These are phyloP conservation scores for Coniella lustricola DNA, from an alignment of 2,329 filamentous ascomycete genomes.

Conservation along the genomic window DNA sequence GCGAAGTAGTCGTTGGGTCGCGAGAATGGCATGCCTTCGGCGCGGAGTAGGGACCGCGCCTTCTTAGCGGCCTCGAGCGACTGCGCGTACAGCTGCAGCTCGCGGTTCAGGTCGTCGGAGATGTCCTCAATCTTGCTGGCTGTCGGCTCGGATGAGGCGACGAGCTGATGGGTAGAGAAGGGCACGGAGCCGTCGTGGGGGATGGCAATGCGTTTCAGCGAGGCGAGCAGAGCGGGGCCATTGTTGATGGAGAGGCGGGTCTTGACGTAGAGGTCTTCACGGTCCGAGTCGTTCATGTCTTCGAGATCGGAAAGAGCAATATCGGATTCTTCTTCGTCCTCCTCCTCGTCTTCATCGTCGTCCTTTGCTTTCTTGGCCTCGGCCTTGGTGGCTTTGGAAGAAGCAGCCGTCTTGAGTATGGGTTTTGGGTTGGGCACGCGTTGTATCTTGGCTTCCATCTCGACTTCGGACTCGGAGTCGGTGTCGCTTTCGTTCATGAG, in stretches of 20 bases:
- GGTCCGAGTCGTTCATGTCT: constrained; percentile 61
- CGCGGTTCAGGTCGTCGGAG: constrained; percentile 85
- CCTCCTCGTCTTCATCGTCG: constrained; percentile 53
- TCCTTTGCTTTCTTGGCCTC: constrained; percentile 29
- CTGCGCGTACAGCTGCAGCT: constrained; percentile 90
- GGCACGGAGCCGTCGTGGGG: constrained; percentile 59
- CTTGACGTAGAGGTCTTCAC: constrained; percentile 80
- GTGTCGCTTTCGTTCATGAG: constrained; percentile 53
- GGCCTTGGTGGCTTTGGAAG: constrained; percentile 32
- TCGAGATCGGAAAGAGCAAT: constrained; percentile 81
- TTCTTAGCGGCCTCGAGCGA: constrained; percentile 70
- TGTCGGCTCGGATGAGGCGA: constrained; percentile 62
- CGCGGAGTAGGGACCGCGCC: constrained; percentile 67
- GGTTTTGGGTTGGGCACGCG: constrained; percentile 32
- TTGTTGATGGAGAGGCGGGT: constrained; percentile 98
- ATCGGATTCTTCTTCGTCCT: constrained; percentile 68
- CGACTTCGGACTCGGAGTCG: constrained; percentile 62
- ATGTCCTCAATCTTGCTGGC: constrained; percentile 66
- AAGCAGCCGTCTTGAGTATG: constrained; percentile 37
- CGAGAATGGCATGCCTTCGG: constrained; percentile 79
- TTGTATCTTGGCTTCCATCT: constrained; percentile 66
- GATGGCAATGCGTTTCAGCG: constrained; percentile 71
- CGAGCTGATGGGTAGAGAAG: constrained; percentile 76
- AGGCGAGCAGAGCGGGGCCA: constrained; percentile 72
- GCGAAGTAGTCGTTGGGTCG: constrained; percentile 94